Percentiles rank a stretch among this genome's conserved stretches.
These are phyloP conservation scores for Helianthus tuberosus DNA, from an alignment of 129 eudicot genomes.

Conservation along the genomic window DNA sequence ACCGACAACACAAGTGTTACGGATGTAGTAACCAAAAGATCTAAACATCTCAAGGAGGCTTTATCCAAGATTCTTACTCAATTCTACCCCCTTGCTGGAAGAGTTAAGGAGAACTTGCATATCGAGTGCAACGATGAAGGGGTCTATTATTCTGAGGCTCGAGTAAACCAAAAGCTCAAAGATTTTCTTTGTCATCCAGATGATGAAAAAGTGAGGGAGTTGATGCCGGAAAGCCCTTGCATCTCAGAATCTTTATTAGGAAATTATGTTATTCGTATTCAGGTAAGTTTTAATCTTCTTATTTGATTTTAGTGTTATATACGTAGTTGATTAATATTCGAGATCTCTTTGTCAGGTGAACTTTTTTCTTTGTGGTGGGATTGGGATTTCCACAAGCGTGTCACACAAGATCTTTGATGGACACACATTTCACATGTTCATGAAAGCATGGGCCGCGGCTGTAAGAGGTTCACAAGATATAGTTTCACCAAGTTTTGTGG, in stretches of 20 bases:
- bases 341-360: background rate
- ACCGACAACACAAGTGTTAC: too few relatives aligned
- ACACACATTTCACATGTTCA: background rate
- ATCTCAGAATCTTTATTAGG: background rate
- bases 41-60: background rate
- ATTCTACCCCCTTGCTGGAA: conserved; percentile 20
- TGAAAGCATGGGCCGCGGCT: background rate
- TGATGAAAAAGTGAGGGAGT: background rate
- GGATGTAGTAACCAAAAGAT: too few relatives aligned
- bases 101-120: conserved; percentile 14
- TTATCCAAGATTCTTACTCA: conserved; percentile 19
- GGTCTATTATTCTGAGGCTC: conserved; percentile 1
- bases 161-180: conserved; percentile 8
- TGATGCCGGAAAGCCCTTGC: background rate
- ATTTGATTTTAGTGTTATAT: background rate
- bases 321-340: too few relatives aligned
- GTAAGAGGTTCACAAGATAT: background rate
- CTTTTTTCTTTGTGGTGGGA: background rate
- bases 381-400: background rate
- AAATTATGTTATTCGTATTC: conserved; percentile 10
- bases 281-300: background rate
- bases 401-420: background rate
- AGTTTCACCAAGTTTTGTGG: background rate
- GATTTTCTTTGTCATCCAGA: conserved; percentile 11
- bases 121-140: conserved; percentile 11